Evolutionary conservation across 176 grass and related monocot species (phyloP), one percentile per base, ranked within the genome.

Genomic region (Avena atlantica): DNA sequence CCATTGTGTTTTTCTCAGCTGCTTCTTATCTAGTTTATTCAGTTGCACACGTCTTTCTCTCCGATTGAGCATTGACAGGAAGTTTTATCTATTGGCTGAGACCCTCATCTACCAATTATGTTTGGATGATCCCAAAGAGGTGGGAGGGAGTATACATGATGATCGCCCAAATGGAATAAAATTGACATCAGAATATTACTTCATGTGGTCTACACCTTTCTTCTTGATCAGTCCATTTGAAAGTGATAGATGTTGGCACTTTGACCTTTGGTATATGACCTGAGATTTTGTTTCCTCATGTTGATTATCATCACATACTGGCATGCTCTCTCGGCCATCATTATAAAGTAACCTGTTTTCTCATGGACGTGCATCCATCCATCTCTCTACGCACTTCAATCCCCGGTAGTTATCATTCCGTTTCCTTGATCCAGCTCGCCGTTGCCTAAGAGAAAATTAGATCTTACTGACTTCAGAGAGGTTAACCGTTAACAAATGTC

Each of bases 281-380:
- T 87, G 85, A 68, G 81, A 66, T 2, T 84, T 91, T 34, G 44
- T 83, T 92, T 79, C 84, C 82, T 74, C 82, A 44, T 44, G 67
- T 66, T 90, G 87, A 65, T 80, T 89, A 34, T 90, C 89, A 78
- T 87, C 85, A 80, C 81, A 70, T 24, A 77, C 21, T 72, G 74
- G 25, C 72, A 81, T 31, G 58, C 78, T 88, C 62, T 95, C 88
- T 87, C 95, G 95, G 13, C 47, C 24, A 78, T 86, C 91, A 23
- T 64, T 89, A 65, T 98, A 93, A 59, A 94, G 88, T 62, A 92
- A 88, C 69, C 93, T 89, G 79, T 96, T 98, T 66, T 98, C 92
- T 92, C 93, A 96, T 81, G 92, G 92, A 79, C 90, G 92, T 84
- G 94, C 96, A 98, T 95, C 96, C 96, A 98, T 74, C 96, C 87